Percentiles rank a stretch among this genome's conserved stretches.
Conservation (phyloP, 805 yeast genomes). For the Candida parachauliodes region DNA sequence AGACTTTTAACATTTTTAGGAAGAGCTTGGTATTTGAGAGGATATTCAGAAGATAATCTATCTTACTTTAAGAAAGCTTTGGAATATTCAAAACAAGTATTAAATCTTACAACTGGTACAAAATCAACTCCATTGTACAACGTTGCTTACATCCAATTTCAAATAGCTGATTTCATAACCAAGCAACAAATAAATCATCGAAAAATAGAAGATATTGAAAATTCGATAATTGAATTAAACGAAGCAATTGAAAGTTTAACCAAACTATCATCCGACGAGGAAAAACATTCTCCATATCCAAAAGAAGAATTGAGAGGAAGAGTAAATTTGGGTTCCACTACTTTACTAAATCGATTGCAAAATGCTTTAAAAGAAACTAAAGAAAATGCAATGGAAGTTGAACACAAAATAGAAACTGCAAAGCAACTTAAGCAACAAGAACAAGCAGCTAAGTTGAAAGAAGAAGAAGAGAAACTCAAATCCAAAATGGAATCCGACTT, state of each 20-base stretch:
- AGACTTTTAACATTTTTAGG: conserved; percentile 72
- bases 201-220: conserved; percentile 55
- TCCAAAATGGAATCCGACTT: conserved; percentile 46
- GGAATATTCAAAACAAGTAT: conserved; percentile 59
- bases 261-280: conserved; percentile 51
- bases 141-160: conserved; percentile 78
- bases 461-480: conserved; percentile 39
- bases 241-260: conserved; percentile 59
- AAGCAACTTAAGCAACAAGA: conserved; percentile 61
- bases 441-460: conserved; percentile 30
- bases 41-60: conserved; percentile 59
- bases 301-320: conserved; percentile 77
- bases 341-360: conserved; percentile 68
- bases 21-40: conserved; percentile 85
- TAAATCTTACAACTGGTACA: conserved; percentile 37
- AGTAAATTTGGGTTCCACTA: conserved; percentile 78
- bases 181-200: conserved; percentile 58
- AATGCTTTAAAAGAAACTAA: conserved; percentile 69
- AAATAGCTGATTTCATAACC: conserved; percentile 77
- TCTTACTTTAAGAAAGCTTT: conserved; percentile 60
- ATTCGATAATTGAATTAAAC: conserved; percentile 53
- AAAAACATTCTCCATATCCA: conserved; percentile 69
- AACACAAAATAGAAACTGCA: conserved; percentile 69
- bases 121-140: conserved; percentile 59
- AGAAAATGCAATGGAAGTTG: conserved; percentile 55